These are phyloP conservation scores for Solidago caesia DNA, from an alignment of 129 eudicot species.

Conservation along the genomic window DNA sequence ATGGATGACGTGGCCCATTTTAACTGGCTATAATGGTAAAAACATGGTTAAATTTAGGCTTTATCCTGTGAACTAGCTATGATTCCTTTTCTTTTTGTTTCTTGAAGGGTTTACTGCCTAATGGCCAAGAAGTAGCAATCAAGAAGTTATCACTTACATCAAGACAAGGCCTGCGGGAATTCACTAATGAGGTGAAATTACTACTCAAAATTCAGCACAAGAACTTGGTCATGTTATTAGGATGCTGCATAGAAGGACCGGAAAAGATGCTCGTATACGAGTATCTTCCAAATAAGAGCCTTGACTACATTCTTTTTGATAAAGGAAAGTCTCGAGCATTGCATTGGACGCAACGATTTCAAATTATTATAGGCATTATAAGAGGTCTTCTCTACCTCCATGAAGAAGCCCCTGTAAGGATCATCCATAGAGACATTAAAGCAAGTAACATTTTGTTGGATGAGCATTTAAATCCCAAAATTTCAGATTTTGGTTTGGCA, in stretches of 20 bases:
- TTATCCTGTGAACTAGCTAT: not conserved
- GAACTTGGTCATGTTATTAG: slow-evolving; percentile 71
- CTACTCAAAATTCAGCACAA: slow-evolving; percentile 73
- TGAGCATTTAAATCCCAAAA: slow-evolving; percentile 62
- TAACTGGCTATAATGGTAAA: too few species aligned
- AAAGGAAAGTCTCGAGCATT: slow-evolving; percentile 48
- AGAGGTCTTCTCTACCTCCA: slow-evolving; percentile 92
- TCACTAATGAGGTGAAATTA: slow-evolving; percentile 81
- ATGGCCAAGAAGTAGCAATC: slow-evolving; percentile 82
- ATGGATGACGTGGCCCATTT: too few species aligned
- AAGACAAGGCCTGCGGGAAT: slow-evolving; percentile 73
- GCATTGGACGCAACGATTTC: slow-evolving; percentile 64
- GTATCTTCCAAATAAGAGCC: slow-evolving; percentile 81
- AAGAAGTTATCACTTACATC: slow-evolving; percentile 75
- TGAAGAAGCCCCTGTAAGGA: slow-evolving; percentile 91
- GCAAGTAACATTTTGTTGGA: slow-evolving; percentile 86
- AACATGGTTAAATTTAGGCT: too few species aligned
- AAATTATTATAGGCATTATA: slow-evolving; percentile 53
- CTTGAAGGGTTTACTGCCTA: slow-evolving; percentile 72
- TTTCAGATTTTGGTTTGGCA: slow-evolving; percentile 86
- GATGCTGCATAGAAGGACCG: slow-evolving; percentile 86
- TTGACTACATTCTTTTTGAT: slow-evolving; percentile 73
- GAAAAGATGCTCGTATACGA: slow-evolving; percentile 95
- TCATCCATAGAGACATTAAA: slow-evolving; percentile 86
- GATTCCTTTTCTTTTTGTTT: not conserved